Percentiles rank a stretch among this genome's conserved stretches.
These are phyloP conservation scores for Phytopythium chamaehyphon DNA, from an alignment of 352 stramenopile species.

Conservation along the genomic window DNA sequence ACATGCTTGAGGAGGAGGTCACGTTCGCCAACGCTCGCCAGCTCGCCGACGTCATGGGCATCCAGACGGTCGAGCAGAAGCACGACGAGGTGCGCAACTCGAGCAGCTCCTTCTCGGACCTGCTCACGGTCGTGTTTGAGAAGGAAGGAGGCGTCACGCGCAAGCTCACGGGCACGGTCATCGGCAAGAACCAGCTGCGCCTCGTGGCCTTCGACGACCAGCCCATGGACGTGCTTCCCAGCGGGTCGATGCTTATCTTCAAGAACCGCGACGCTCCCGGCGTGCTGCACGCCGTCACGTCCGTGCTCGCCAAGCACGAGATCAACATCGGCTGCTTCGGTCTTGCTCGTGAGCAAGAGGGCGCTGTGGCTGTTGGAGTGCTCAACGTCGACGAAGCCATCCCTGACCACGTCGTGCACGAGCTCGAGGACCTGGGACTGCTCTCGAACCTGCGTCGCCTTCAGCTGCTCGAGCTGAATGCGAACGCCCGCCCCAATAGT, in stretches of 20 bases:
- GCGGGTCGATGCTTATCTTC: constrained; percentile 90
- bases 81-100: constrained; percentile 63
- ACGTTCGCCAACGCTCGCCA: constrained; percentile 87
- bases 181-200: constrained; percentile 82
- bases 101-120: constrained; percentile 81
- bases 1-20: constrained; percentile 90
- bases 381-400: constrained; percentile 90
- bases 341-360: constrained; percentile 69
- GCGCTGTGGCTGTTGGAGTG: constrained; percentile 74
- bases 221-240: constrained; percentile 81
- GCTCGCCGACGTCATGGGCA: constrained; percentile 86
- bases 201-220: constrained; percentile 88
- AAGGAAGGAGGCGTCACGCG: constrained; percentile 80
- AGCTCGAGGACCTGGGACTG: constrained; percentile 66
- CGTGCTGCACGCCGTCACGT: constrained; percentile 92
- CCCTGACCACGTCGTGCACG: constrained; percentile 77
- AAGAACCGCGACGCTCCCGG: constrained; percentile 94
- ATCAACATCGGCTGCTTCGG: constrained; percentile 96
- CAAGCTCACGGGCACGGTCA: constrained; percentile 88
- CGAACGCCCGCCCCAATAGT: constrained; percentile 27
- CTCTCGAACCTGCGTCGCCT: constrained; percentile 86
- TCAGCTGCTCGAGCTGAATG: constrained; percentile 76
- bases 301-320: constrained; percentile 86
- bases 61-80: constrained; percentile 89
- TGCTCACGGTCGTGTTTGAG: constrained; percentile 91